Percentiles rank a stretch among this genome's conserved stretches.
These are phyloP conservation scores for Corniculantispora saksenae DNA, from an alignment of 2,329 filamentous ascomycete genomes.

Conservation along the genomic window DNA sequence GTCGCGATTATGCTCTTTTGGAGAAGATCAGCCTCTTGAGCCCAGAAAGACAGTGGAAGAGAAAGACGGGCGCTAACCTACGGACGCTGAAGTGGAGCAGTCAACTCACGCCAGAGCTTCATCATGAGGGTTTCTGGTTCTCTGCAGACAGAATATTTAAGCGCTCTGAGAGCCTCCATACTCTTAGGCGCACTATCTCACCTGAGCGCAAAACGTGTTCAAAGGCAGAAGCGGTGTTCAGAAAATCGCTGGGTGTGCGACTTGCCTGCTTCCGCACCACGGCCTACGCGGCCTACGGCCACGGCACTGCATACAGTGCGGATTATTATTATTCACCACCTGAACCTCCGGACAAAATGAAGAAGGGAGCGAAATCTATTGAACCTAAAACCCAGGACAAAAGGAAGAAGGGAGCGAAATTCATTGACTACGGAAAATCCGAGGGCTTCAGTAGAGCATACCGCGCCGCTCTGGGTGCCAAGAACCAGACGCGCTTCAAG, in stretches of 20 bases:
- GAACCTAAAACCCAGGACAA: too few relatives aligned
- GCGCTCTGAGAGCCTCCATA: not conserved
- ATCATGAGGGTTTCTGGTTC: not conserved
- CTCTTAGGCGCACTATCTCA: accelerated
- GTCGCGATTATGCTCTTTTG: not conserved
- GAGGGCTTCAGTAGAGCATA: not conserved
- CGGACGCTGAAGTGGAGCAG: not conserved
- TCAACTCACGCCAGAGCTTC: not conserved
- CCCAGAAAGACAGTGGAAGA: not conserved
- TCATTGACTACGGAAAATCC: not conserved
- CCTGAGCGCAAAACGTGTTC: accelerated
- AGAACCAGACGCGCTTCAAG: not conserved
- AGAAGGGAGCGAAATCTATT: too few relatives aligned
- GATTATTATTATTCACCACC: too few relatives aligned
- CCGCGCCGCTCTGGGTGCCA: not conserved
- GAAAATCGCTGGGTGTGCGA: not conserved
- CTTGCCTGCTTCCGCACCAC: not conserved
- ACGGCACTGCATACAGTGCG: too few relatives aligned
- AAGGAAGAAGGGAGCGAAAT: too few relatives aligned
- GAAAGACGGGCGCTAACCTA: not conserved
- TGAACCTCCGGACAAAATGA: too few relatives aligned
- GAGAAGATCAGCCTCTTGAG: not conserved
- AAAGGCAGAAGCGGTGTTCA: not conserved
- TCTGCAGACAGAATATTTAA: not conserved
- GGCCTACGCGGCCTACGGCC: too few relatives aligned